Base-by-base conservation (phyloP, 768 basidiomycete species). In the Collybia nuda region DNA sequence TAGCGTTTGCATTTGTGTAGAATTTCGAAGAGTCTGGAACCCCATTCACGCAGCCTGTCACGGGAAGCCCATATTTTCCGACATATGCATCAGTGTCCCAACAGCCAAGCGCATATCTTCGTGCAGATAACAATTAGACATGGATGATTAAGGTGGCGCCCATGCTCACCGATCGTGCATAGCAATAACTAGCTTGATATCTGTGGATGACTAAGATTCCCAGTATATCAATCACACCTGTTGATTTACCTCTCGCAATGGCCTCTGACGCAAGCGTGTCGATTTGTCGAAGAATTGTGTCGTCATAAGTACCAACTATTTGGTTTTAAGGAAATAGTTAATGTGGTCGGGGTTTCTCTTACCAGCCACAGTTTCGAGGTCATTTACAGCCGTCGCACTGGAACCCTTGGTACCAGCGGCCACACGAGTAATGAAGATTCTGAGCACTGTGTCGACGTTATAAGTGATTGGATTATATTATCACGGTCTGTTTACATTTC, bases 1-100 rank as follows among this genome's bases (percentile, higher is more conserved):
- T 58, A 11, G 62, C 62, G 40, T 56, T 60, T 3, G 58, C 17
- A 42, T 63, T 60, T 7, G 62, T 63, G 32, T 63, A 62, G 48
- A 62, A 63, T 3, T 12, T 58, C 2, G 56, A 54, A 17, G 62
- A 63, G 48, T 63, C 58, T 5, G 62, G 62, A n/a, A 63, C 62
- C 35, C 62, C 62, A 37, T 58, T 57, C 7, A 58, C 51, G 38
- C 62, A 62, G 26, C 50, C 54, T 0, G 60, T 63, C 12, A 56
- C 52, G 1, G 62, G 62, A 18, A 63, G 51, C 3, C 29, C 22
- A 37, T 63, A 63, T 24, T 63, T 63, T 8, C 47, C 54, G 3
- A 63, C 60, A 47, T 63, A 63, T 36, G 58, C 62, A 50, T 63
- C 62, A 4, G 58, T 62, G 18, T 60, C 58, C 62, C 60, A 63